Conservation (phyloP, 257 asterid species). For the Solanum lycopersicoides region DNA sequence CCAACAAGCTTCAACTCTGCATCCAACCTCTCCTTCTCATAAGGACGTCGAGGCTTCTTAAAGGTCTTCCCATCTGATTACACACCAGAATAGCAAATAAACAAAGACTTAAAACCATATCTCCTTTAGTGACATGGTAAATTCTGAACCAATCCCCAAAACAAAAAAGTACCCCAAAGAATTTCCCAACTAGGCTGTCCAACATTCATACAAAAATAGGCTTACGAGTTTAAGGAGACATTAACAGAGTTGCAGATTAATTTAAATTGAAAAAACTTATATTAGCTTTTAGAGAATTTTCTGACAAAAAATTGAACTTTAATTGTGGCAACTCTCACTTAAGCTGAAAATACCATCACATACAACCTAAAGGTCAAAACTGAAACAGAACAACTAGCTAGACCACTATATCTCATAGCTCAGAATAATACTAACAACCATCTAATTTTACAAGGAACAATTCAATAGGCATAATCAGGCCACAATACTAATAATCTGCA, state of each 20-base stretch:
- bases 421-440: not conserved
- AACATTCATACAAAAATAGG: not conserved
- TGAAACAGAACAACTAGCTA: not conserved
- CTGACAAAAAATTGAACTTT: not conserved
- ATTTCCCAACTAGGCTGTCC: not conserved
- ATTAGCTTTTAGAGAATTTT: not conserved
- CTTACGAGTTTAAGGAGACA: not conserved
- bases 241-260: not conserved
- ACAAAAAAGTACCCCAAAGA: not conserved
- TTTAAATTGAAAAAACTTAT: not conserved
- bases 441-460: no score
- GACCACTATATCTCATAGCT: not conserved
- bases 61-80: slow-evolving; percentile 73
- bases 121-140: not conserved
- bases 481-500: not conserved
- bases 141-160: not conserved
- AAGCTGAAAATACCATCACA: not conserved
- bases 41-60: slow-evolving; percentile 88
- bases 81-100: not conserved
- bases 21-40: slow-evolving; percentile 84
- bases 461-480: not conserved
- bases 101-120: not conserved
- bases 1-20: slow-evolving; percentile 85
- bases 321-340: not conserved
- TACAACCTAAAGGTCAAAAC: not conserved